A percentile compares a stretch with the other conserved stretches of the same genome.
Conservation (phyloP, 2,329 filamentous ascomycete genomes). For the Clathrospora elynae region DNA sequence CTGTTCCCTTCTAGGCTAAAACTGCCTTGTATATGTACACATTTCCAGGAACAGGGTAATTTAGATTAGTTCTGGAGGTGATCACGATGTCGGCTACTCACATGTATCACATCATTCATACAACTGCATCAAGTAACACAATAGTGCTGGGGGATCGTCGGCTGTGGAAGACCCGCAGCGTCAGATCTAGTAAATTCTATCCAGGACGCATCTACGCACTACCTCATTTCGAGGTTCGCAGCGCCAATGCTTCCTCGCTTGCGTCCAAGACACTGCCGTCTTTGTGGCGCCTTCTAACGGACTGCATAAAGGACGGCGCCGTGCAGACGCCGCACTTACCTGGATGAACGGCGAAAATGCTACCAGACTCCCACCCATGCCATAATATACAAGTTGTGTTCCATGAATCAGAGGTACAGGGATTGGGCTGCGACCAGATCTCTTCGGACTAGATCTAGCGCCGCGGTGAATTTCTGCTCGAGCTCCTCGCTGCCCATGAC, state of each 20-base stretch:
- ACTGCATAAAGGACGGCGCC: constrained; percentile 23
- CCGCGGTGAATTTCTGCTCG: constrained; percentile 87
- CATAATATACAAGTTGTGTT: constrained; percentile 21
- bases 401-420: constrained; percentile 68
- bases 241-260: constrained; percentile 27
- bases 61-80: no score
- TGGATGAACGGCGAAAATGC: constrained; percentile 14
- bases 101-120: constrained; percentile 1
- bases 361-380: constrained; percentile 18
- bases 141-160: constrained; percentile 30
- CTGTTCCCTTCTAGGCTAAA: no score
- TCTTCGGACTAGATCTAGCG: constrained; percentile 81
- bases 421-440: constrained; percentile 96
- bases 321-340: constrained; percentile 24
- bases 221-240: constrained; percentile 18
- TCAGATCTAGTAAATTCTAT: constrained; percentile 43
- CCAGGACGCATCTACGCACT: constrained; percentile 24
- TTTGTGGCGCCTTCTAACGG: constrained; percentile 21
- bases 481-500: constrained; percentile 98
- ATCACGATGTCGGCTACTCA: not conserved
- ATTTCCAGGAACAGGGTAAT: no score
- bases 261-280: constrained; percentile 21
- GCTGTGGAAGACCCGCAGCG: constrained; percentile 20
- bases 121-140: not conserved
- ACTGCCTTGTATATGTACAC: no score